Percentiles rank a stretch among this genome's conserved stretches.
Evolutionary conservation across 1,284 basidiomycete species (phyloP).

Genomic region (Schizophyllum amplum): DNA sequence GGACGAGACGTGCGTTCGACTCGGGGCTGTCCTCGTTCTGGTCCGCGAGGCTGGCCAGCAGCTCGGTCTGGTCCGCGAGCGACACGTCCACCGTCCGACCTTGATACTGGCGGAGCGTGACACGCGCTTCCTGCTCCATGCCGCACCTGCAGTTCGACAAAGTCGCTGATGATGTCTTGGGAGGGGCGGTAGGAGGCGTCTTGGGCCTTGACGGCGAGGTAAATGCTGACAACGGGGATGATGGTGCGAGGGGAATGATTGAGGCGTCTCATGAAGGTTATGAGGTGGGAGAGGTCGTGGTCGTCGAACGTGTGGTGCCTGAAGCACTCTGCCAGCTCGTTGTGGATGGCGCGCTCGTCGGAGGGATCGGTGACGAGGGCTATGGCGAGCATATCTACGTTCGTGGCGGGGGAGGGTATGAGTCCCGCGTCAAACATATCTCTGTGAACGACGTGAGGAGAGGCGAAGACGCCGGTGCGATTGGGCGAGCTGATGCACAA

Average conservation of each 20-base stretch:
- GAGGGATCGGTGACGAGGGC: slow-evolving; percentile 12
- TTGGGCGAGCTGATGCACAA: too few relatives aligned
- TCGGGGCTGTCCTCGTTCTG: slow-evolving; percentile 10
- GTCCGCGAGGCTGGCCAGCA: slow-evolving; percentile 10
- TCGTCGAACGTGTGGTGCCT: slow-evolving; percentile 28
- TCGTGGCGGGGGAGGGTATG: slow-evolving; percentile 26
- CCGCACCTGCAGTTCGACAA: slow-evolving; percentile 30
- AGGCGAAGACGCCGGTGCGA: too few relatives aligned
- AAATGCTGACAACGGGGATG: slow-evolving; percentile 26
- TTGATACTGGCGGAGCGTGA: not conserved
- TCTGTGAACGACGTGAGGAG: slow-evolving; percentile 28
- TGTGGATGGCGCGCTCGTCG: slow-evolving; percentile 11
- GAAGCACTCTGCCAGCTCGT: slow-evolving; percentile 22
- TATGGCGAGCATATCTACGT: slow-evolving; percentile 33
- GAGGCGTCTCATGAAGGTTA: slow-evolving; percentile 25
- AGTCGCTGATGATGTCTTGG: slow-evolving; percentile 23
- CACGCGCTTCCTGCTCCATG: slow-evolving; percentile 22
- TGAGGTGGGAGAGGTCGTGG: slow-evolving; percentile 28
- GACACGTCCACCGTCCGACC: slow-evolving; percentile 8
- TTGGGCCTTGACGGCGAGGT: slow-evolving; percentile 24
- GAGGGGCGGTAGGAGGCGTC: slow-evolving; percentile 22
- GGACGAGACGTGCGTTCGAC: slow-evolving; percentile 32
- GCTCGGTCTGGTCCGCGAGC: slow-evolving; percentile 18
- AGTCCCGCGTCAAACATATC: slow-evolving; percentile 34
- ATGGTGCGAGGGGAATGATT: slow-evolving; percentile 21